Evolutionary conservation across 2,329 filamentous ascomycete species (phyloP).

Genomic region (Ceratocystis cacaofunesta): DNA sequence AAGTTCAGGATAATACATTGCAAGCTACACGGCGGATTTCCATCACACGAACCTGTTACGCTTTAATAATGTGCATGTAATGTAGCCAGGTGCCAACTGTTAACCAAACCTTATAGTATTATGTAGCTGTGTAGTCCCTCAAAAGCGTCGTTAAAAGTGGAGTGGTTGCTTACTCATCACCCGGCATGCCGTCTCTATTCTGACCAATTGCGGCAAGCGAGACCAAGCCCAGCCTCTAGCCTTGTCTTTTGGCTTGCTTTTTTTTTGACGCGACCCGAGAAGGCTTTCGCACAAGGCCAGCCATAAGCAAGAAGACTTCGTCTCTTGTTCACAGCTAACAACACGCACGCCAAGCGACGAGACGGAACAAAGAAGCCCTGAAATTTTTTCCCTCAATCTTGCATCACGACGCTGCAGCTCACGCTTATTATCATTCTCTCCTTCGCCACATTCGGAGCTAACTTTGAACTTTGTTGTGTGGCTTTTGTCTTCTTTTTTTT

Average conservation of each 20-base stretch:
- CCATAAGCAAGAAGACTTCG: background rate
- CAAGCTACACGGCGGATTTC: background rate
- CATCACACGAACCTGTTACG: background rate
- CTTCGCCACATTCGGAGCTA: too few species aligned
- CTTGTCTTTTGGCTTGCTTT: too few species aligned
- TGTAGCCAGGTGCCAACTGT: too few species aligned
- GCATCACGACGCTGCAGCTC: background rate
- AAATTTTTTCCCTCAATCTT: background rate
- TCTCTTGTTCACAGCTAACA: background rate
- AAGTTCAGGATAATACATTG: background rate
- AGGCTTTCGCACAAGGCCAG: background rate
- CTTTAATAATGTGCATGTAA: too few species aligned
- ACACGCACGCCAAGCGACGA: background rate
- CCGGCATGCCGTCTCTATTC: background rate
- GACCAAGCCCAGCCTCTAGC: too few species aligned
- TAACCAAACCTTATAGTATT: too few species aligned
- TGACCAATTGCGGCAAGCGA: too few species aligned
- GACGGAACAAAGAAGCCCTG: background rate
- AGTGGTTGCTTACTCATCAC: constrained; percentile 8
- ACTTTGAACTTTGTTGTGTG: background rate
- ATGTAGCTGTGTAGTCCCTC: too few species aligned
- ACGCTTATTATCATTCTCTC: background rate
- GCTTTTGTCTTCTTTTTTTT: background rate
- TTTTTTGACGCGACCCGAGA: constrained; percentile 6
- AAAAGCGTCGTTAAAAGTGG: constrained; percentile 15